Percentiles rank a stretch among this genome's conserved stretches.
These are phyloP conservation scores for Crassisporium funariophilum DNA, from an alignment of 768 basidiomycete genomes.

Conservation along the genomic window DNA sequence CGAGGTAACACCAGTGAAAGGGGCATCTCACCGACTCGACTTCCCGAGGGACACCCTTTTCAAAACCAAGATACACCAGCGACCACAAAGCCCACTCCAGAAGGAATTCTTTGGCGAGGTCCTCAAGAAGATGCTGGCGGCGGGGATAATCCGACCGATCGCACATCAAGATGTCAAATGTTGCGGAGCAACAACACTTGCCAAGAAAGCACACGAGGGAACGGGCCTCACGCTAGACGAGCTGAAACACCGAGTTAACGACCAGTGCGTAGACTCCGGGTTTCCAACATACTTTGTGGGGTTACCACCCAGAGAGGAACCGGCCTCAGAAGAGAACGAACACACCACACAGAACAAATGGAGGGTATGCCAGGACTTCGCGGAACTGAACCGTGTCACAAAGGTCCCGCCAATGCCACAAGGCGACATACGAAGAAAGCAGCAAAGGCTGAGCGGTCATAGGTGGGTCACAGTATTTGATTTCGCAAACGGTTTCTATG, in stretches of 20 bases:
- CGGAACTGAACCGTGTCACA: slow-evolving; percentile 29
- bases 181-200: slow-evolving; percentile 30
- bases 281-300: slow-evolving; percentile 20
- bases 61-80: slow-evolving; percentile 28
- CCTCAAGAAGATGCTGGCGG: slow-evolving; percentile 36
- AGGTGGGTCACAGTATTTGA: slow-evolving; percentile 34
- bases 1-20: slow-evolving; percentile 34
- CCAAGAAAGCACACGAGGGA: slow-evolving; percentile 35
- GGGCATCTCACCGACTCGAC: slow-evolving; percentile 35
- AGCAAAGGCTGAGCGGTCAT: slow-evolving; percentile 33
- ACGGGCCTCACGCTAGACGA: slow-evolving; percentile 32
- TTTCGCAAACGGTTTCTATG: slow-evolving; percentile 39
- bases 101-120: slow-evolving; percentile 26
- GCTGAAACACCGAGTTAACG: slow-evolving; percentile 33
- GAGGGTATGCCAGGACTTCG: slow-evolving; percentile 38
- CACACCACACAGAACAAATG: slow-evolving; percentile 21
- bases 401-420: slow-evolving; percentile 30
- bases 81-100: slow-evolving; percentile 31
- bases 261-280: slow-evolving; percentile 31
- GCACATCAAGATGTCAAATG: slow-evolving; percentile 34
- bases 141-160: slow-evolving; percentile 33
- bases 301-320: slow-evolving; percentile 15
- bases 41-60: slow-evolving; percentile 31
- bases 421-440: slow-evolving; percentile 39
- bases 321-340: background rate